Base-by-base conservation (phyloP, 2,329 filamentous ascomycete genomes). In the Pseudocercospora eumusae region DNA sequence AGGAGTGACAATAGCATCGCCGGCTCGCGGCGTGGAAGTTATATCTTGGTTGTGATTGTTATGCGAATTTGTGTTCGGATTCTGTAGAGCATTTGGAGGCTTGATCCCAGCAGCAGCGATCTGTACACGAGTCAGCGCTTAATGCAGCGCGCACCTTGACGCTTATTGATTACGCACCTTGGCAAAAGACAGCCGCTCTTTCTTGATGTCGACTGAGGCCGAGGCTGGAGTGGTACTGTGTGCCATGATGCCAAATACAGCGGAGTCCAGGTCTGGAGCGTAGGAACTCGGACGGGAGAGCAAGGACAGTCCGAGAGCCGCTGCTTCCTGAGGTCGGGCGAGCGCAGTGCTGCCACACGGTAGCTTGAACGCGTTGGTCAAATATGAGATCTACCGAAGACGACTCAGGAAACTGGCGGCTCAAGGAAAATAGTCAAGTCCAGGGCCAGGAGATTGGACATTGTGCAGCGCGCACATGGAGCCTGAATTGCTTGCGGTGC, bases 361-460 rank as follows among this genome's bases (percentile, higher is more conserved):
- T 72, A 71, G 68, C 49, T 64, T 69, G 64, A 59, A 62, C 61
- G 52, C 11, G 25, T 58, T 63, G 61, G 47, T 60, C 54, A 52
- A 53, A 28, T 62, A 58, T 55, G 55, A 69, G 65, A 69, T 73
- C 68, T 68, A 71, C 69, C 67, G 69, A 68, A 63, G 50, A 67
- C 54, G 62, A 61, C 63, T 75, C 74, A 76, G 69, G 74, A 75
- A 73, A 75, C 76, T 66, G 79, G 78, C 73, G 79, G 78, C 77
- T 82, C 80, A 82, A 82, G 80, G 80, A 81, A 75, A 73, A 73
- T 79, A 70, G 75, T 78, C 75, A 76, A 76, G 72, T 74, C 73
- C 74, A 76, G 69, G 72, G 76, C 77, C 75, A 76, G 73, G 74
- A 71, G 75, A 74, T 73, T 79, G 78, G 77, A 79, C 80, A 82